Conservation (phyloP, 805 yeast species). For the Wickerhamomyces chambardii region DNA sequence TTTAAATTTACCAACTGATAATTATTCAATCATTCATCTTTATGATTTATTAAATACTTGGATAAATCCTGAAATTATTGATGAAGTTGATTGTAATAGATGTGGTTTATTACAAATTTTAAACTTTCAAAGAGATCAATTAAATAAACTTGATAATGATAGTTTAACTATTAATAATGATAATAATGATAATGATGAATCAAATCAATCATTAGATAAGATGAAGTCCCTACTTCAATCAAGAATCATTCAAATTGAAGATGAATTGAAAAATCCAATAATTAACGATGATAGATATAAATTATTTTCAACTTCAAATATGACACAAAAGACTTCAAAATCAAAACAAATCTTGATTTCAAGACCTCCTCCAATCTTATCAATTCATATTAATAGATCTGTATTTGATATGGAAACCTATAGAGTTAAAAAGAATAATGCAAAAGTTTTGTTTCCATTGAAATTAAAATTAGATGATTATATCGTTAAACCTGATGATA, state of each 20-base stretch:
- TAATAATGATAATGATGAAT: too few relatives aligned
- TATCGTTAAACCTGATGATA: conserved; percentile 59
- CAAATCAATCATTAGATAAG: too few relatives aligned
- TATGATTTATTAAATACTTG: conserved; percentile 52
- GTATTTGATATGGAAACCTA: conserved; percentile 87
- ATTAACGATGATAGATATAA: conserved; percentile 78
- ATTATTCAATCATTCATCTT: conserved; percentile 32
- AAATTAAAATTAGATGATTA: conserved; percentile 58
- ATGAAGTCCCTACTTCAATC: conserved; percentile 25
- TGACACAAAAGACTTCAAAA: conserved; percentile 68
- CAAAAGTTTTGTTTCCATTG: conserved; percentile 71
- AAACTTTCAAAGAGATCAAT: conserved; percentile 35
- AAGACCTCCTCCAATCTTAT: conserved; percentile 74
- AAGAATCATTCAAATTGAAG: conserved; percentile 39
- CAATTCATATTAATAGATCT: conserved; percentile 86
- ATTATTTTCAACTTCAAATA: conserved; percentile 62
- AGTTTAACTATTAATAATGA: too few relatives aligned
- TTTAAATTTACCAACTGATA: conserved; percentile 52
- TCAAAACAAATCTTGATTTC: conserved; percentile 76
- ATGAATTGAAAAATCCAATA: conserved; percentile 53
- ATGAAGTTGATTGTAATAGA: conserved; percentile 91
- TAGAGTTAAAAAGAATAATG: conserved; percentile 73
- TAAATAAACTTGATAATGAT: conserved; percentile 18
- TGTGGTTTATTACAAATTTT: conserved; percentile 67
- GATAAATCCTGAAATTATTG: conserved; percentile 77